Base-by-base conservation (phyloP, 2,329 filamentous ascomycete genomes). In the Magnaporthiopsis incrustans region DNA sequence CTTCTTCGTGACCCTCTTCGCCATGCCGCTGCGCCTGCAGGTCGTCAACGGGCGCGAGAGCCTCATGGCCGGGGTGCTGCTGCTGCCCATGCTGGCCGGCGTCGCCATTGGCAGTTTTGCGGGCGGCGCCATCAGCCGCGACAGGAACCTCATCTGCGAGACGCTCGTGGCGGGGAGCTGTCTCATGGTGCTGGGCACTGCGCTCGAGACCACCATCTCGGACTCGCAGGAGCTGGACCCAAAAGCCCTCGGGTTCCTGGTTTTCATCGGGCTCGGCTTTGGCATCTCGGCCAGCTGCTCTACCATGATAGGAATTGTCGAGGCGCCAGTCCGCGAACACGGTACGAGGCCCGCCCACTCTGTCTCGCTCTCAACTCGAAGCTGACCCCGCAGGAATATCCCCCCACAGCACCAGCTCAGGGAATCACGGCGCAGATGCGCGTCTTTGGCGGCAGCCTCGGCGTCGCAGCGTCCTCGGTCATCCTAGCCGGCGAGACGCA, bases 381-480 rank as follows among this genome's bases (percentile, higher is more conserved):
- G 44, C 27, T 57, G 22, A 38, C 11, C 22, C 32, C 68, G 71
- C 59, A 73, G 63, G 27, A 56, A 18, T n/a, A 15, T 3, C 1
- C 22, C 50, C 6, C 26, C 30, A 57, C 57, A 83, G 81, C 81
- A 15, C 73, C 80, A 14, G 80, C 81, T 0, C 82, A 85, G 67
- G 82, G 81, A 0, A 78, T 85, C 56, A 69, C 84, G 15, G 79
- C 82, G 0, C 81, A 85, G 64, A 71, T 78, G 30, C 77, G 82
- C 38, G 77, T 85, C 27, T 73, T 84, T 0, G 82, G 82, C 5
- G 82, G 82, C 7, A 83, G 81, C 64, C 73, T 85, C 33, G 82
- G 82, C 3, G 83, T 85, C 63, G 80, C 82, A 3, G 76, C 79
- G 1, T 84, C 81, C 26, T 79, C 82, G 0, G 78, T 79, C 22